Evolutionary conservation across 305 asterid genomes (phyloP), one percentile per base, ranked within the genome.

Genomic region (Withania somnifera): DNA sequence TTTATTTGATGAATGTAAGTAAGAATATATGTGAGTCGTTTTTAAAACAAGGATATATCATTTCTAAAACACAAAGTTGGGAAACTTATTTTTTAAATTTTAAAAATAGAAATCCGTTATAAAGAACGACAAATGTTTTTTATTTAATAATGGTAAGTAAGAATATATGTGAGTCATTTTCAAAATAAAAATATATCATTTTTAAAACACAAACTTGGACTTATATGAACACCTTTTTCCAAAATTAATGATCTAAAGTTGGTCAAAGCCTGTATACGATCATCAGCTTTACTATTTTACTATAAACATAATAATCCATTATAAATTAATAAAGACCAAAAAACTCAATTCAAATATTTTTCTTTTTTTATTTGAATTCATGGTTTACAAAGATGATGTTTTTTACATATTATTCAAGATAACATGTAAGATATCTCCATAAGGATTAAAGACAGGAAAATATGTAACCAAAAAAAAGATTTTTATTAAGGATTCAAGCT

Each of bases 381-480:
- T 73, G 79, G 45, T 47, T 73, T 47, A 26, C 79, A 73, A 50
- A 47, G 61, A 73, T 73, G 17, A 9, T 47, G 79, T 73, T 24
- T 73, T 73, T 47, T 51, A 73, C 79, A 73, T 73, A 73, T 73
- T 73, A 57, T 73, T 42, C 79, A 73, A 26, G 10, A 73, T 47
- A 73, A 47, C 38, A 73, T 47, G 36, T 24, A 71, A 24, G 38
- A 22, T 7, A 71, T 9, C 1, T 34, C 22, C 51, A 10, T 7
- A 34, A 8, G 42, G 51, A 73, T 26, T 26, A 47, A 73, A 73
- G 79, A 50, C 79, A 73, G 60, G 17, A 26, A 73, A 73, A 73
- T 73, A 50, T 15, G 60, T 47, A 73, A 73, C 79, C 60, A 73
- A 26, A 15, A 73, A 73, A 73, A 7, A 45, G 79, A 7, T 69